Conservation (phyloP, 768 basidiomycete species). For the Leucocoprinus birnbaumii region DNA sequence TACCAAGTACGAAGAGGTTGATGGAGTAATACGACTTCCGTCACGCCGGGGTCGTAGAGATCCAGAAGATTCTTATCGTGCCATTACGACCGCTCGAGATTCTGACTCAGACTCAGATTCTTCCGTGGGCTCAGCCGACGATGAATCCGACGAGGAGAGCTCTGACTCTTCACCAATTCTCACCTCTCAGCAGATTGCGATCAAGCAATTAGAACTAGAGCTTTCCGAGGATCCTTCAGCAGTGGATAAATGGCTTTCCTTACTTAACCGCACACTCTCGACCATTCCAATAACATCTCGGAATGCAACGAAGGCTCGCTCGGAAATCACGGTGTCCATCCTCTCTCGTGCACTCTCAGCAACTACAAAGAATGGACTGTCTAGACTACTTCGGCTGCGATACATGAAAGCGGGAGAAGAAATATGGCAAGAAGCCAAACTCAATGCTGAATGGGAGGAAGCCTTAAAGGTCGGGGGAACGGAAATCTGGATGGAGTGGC, state of each 20-base stretch:
- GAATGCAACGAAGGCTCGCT: constrained; percentile 63
- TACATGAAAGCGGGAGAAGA: constrained; percentile 75
- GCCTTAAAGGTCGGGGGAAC: constrained; percentile 50
- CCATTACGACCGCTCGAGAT: constrained; percentile 33
- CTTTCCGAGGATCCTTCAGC: constrained; percentile 51
- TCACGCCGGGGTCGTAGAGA: constrained; percentile 29
- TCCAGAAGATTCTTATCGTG: constrained; percentile 45
- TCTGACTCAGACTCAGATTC: constrained; percentile 31
- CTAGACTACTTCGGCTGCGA: constrained; percentile 50
- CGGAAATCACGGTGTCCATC: constrained; percentile 69
- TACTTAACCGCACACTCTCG: constrained; percentile 62
- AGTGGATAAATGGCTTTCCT: constrained; percentile 55
- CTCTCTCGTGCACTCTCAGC: constrained; percentile 61
- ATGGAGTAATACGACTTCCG: constrained; percentile 63
- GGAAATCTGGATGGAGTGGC: constrained; percentile 76
- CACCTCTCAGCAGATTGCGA: constrained; percentile 54
- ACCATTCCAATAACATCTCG: constrained; percentile 62
- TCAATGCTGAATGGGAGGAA: constrained; percentile 66
- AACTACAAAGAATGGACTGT: constrained; percentile 47
- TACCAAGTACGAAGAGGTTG: constrained; percentile 54
- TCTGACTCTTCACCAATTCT: constrained; percentile 27
- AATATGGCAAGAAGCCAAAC: constrained; percentile 57
- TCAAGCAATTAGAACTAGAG: constrained; percentile 56
- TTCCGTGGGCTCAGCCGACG: constrained; percentile 25
- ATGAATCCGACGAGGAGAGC: constrained; percentile 35